A percentile compares a stretch with the other conserved stretches of the same genome.
Conservation (phyloP, 2,329 filamentous ascomycete species). For the Fusarium papillatum region DNA sequence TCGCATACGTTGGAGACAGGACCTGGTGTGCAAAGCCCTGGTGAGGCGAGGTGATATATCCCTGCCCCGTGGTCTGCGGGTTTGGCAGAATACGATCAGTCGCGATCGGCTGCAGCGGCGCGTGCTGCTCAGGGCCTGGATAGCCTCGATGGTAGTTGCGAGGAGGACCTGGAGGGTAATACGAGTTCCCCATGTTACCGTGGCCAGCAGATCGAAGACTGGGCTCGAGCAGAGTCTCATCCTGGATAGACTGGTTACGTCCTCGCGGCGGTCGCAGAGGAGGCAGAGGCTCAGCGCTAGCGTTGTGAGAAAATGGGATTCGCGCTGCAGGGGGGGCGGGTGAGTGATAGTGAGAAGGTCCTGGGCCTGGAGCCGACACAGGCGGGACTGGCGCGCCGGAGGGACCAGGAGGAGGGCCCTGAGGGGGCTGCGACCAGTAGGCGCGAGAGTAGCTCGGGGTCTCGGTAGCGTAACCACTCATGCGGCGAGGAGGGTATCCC, state of each 20-base stretch:
- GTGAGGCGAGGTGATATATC: conserved; percentile 52
- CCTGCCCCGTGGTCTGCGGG: conserved; percentile 47
- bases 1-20: conserved; percentile 55
- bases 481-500: conserved; percentile 47
- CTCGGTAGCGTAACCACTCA: conserved; percentile 49
- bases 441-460: conserved; percentile 46
- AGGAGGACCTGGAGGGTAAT: conserved; percentile 48
- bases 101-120: conserved; percentile 46
- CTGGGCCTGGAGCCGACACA: conserved; percentile 34
- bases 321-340: conserved; percentile 46
- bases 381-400: conserved; percentile 31
- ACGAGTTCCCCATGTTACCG: conserved; percentile 40
- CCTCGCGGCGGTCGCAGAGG: conserved; percentile 54
- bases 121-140: conserved; percentile 45
- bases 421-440: conserved; percentile 52
- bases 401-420: conserved; percentile 44
- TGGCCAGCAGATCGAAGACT: conserved; percentile 47
- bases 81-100: conserved; percentile 52
- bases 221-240: conserved; percentile 50
- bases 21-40: conserved; percentile 48
- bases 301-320: conserved; percentile 52
- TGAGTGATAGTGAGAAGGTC: conserved; percentile 43
- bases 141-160: conserved; percentile 51
- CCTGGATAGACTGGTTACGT: conserved; percentile 50
- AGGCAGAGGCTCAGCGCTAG: conserved; percentile 52